Evolutionary conservation across 768 basidiomycete species (phyloP), one percentile per base, ranked within the genome.

Genomic region (Panellus pusillus): DNA sequence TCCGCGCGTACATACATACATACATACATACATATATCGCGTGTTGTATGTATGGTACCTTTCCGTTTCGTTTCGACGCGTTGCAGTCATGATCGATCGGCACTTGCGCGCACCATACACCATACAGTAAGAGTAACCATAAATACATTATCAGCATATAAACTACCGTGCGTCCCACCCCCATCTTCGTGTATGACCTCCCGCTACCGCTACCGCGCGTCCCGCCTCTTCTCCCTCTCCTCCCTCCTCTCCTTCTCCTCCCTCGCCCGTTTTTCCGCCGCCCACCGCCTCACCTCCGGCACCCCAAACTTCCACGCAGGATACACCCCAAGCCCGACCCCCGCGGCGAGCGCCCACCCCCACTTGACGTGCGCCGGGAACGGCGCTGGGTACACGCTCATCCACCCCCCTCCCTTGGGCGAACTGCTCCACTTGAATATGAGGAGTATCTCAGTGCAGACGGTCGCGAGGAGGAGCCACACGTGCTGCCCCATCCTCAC

Each of bases 401-500:
- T 35, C 32, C 32, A 35, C 2, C 32, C 32, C 32, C 32, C 32
- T 2, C 32, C 3, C 32, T 32, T 13, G 13, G 32, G 2, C 11
- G 32, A 35, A 13, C 81, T 73, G 60, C 87, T 83, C 91, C 90
- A 93, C 74, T 93, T 93, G 61, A 76, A 70, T 48, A 93, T 91
- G 39, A 84, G 86, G 46, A 93, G 75, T 32, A 91, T 68, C 67
- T 93, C 91, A 13, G 92, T 93, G 52, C 83, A 63, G 57, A 92
- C 84, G n/a, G 91, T 93, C 29, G 91, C 91, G 45, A 92, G 80
- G 55, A 93, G 73, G 38, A 93, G 73, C 91, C 91, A 93, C 31
- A 86, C 84, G 65, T 93, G 91, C 61, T 91, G 89, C 2, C 92
- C 91, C 91, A 93, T 93, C 52, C 91, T 80, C 57, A 85, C 84